Evolutionary conservation across 805 yeast genomes (phyloP), one percentile per base, ranked within the genome.

Genomic region (Candida coleopterorum): DNA sequence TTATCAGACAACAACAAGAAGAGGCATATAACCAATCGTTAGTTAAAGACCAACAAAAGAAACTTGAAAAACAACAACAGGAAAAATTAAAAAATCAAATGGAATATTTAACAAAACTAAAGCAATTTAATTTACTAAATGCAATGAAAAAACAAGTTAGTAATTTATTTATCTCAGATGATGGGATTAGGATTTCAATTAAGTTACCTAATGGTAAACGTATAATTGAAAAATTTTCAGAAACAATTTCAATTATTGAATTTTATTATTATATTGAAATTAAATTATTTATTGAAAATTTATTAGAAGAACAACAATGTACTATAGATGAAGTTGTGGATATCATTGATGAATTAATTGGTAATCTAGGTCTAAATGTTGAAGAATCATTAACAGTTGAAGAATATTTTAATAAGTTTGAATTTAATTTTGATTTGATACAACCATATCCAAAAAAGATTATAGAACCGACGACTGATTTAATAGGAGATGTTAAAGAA

Each of bases 121-220:
- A 41, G 37, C 38, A 38, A 42, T 22, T 33, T 33, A 25, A 34
- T 28, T 30, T 42, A 18, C 17, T 37, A 12, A 24, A 30, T 11
- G 20, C 29, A n/a, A 24, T 24, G 9, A 27, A 29, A 14, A 9
- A 23, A 4, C 25, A 30, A 12, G 21, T 7, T 18, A 14, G n/a
- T n/a, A 29, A 20, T n/a, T n/a, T 17, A 20, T 33, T 18, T 25
- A 32, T 17, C 4, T 12, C 27, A n/a, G 26, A 21, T 7, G 39
- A 33, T 20, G 30, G 30, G 9, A 29, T 30, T 7, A 49, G 58
- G 33, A 65, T 80, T 15, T 79, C 81, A 34, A 60, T 80, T 44
- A 70, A 78, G 50, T 57, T 74, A 24, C 77, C 82, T 7, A 52
- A 65, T 24, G 85, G 85, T 2, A 62, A 63, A 33, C 54, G 79